phyloP scores from a whole-genome alignment of 176 grass and related monocot species.

The Triticum urartu region DNA sequence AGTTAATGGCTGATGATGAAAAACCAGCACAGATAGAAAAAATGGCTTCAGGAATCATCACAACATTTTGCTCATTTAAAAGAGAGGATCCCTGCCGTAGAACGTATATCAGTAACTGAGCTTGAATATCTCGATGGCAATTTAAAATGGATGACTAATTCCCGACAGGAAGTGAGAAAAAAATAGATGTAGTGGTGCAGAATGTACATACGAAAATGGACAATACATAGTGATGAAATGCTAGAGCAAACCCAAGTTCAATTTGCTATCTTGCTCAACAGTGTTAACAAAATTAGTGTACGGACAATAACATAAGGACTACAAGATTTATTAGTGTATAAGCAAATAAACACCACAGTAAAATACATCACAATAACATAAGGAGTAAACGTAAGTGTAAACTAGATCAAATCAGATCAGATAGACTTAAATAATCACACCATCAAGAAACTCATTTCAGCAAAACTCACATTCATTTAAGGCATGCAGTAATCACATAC shows the following conservation, averaged over 20 bases:
- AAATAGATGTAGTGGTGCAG: neutral
- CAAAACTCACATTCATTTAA: neutral
- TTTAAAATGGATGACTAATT: slow-evolving; percentile 11
- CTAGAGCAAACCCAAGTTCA: neutral
- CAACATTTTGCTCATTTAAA: slow-evolving; percentile 72
- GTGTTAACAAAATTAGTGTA: neutral
- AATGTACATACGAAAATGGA: slow-evolving; percentile 12
- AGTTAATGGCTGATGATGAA: slow-evolving; percentile 51
- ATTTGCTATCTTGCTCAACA: slow-evolving; percentile 15
- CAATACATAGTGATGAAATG: slow-evolving; percentile 20
- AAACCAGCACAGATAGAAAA: slow-evolving; percentile 77
- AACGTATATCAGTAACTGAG: slow-evolving; percentile 20
- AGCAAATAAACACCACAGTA: neutral
- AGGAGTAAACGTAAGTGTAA: neutral
- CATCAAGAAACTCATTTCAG: neutral
- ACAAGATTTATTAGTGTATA: neutral
- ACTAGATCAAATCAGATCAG: neutral
- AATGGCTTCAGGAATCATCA: slow-evolving; percentile 77
- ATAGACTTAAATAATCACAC: neutral
- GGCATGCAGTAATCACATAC: neutral
- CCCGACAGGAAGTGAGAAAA: neutral
- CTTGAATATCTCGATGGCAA: slow-evolving; percentile 12
- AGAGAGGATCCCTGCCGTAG: slow-evolving; percentile 63
- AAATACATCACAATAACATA: neutral
- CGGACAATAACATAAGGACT: neutral